These are phyloP conservation scores for Anisodus acutangulus DNA, from an alignment of 257 asterid species.

Conservation along the genomic window DNA sequence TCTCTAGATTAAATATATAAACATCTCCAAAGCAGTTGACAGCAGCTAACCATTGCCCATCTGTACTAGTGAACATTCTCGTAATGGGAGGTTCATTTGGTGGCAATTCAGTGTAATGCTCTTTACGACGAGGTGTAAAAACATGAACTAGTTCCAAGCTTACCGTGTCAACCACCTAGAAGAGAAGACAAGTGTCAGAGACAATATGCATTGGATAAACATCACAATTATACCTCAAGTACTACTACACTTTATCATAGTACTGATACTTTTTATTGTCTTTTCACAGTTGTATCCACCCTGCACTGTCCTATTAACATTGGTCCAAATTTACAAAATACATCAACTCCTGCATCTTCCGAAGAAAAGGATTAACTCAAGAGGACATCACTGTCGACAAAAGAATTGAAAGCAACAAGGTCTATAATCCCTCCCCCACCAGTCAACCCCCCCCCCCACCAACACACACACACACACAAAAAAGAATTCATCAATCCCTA, in stretches of 20 bases:
- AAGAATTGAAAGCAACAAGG: not conserved
- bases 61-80: conserved; percentile 77
- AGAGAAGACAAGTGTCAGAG: not conserved
- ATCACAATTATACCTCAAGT: not conserved
- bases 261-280: not conserved
- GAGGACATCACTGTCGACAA: not conserved
- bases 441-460: not conserved
- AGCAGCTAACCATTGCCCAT: conserved; percentile 90
- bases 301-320: not conserved
- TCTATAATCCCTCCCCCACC: not conserved
- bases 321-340: not conserved
- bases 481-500: not conserved
- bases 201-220: not conserved
- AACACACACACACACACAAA: not conserved
- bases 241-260: not conserved
- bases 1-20: conserved; percentile 77
- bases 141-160: conserved; percentile 51
- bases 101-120: conserved; percentile 52
- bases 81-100: conserved; percentile 90
- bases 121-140: conserved; percentile 68
- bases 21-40: conserved; percentile 90
- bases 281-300: not conserved
- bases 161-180: conserved; percentile 66
- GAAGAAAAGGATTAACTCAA: not conserved
- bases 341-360: not conserved